These are phyloP conservation scores for Lipomyces sp. DNA, from an alignment of 805 yeast genomes.

Conservation along the genomic window DNA sequence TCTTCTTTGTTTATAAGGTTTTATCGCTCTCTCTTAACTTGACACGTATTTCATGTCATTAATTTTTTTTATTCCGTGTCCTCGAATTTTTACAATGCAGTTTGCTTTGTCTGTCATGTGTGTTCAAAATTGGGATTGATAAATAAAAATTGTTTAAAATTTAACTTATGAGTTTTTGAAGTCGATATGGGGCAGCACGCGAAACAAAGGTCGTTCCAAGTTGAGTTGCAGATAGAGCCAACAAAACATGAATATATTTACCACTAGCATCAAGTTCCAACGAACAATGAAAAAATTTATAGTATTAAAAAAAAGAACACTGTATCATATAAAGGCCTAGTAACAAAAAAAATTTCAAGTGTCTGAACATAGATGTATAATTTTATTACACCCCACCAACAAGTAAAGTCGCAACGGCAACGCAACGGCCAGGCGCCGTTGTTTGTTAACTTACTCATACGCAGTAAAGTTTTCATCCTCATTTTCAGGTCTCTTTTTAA, in stretches of 20 bases:
- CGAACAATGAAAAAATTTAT: not conserved
- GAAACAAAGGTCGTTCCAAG: no score
- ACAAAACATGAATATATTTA: no score
- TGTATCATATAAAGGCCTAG: not conserved
- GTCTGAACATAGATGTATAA: not conserved
- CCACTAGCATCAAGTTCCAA: not conserved
- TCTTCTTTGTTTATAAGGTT: slow-evolving; percentile 1
- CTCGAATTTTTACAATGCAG: not conserved
- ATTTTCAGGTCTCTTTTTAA: slow-evolving; percentile 72
- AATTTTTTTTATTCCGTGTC: not conserved
- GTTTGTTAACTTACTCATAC: slow-evolving; percentile 16
- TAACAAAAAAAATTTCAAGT: not conserved
- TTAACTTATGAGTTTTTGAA: not conserved
- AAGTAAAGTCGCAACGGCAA: no score
- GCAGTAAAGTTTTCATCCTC: slow-evolving; percentile 56
- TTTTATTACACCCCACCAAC: not conserved
- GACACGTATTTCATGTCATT: not conserved
- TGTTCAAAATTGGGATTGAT: slow-evolving; percentile 1
- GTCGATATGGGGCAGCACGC: no score
- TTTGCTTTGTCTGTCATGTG: not conserved
- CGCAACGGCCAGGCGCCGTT: no score
- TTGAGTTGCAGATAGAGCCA: no score
- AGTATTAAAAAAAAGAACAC: not conserved
- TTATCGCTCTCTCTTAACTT: not conserved
- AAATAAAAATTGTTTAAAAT: not conserved